Evolutionary conservation across 768 basidiomycete genomes (phyloP), one percentile per base, ranked within the genome.

Genomic region (Boletus bicolor): DNA sequence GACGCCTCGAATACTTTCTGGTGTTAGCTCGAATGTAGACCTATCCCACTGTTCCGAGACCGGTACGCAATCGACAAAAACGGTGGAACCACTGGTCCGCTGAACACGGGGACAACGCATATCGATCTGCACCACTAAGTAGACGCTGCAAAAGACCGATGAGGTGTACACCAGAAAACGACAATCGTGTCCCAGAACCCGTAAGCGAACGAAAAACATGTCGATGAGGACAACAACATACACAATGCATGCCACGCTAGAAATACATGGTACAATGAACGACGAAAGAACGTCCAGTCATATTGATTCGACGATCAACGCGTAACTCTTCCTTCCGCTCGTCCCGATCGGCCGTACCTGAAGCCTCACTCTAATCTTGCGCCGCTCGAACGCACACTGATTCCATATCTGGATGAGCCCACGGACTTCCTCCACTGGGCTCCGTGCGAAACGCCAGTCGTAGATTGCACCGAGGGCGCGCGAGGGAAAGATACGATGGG

Each of bases 301-400:
- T 0, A 72, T 54, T 35, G 69, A 69, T 36, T 71, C 65, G 5
- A 71, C 61, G 14, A 71, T 15, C 44, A 71, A 55, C n/a, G 50
- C 37, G 5, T 60, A 64, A 2, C 26, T 39, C 30, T 42, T 49
- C 54, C 21, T 61, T 15, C 41, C 26, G n/a, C 41, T 53, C n/a
- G 21, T n/a, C 19, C 50, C 55, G 28, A 35, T 41, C 19, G 39
- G 38, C n/a, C 21, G 55, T 19, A 47, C 38, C 24, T 55, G 59
- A 6, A 72, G 60, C 15, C 44, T 51, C 28, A 62, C 67, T 7
- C 54, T 53, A 42, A 71, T 51, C 53, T 69, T 71, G 36, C 69
- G 69, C 32, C 69, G 61, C 55, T 72, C 69, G 12, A 71, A 66
- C 5, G 69, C 69, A 55, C 69, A 66, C 51, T 71, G 59, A 24